Evolutionary conservation across 495 filamentous ascomycete genomes (phyloP).

Genomic region (Penicillium maclennaniae): DNA sequence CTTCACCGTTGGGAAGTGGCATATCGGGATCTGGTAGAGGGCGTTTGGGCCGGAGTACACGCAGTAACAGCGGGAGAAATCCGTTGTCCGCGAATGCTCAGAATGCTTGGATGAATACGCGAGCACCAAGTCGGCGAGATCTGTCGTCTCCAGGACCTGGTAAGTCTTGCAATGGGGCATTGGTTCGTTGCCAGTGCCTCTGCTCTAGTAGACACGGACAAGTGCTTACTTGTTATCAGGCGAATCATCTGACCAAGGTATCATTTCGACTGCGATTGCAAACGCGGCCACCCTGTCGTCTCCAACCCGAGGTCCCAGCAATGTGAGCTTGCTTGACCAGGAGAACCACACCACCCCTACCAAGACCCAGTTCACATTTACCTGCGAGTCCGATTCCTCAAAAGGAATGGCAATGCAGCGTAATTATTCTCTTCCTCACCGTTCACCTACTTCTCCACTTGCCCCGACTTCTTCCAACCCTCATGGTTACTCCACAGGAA

Average conservation of each 20-base stretch:
- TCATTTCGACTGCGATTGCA: slow-evolving; percentile 87
- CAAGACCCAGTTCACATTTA: slow-evolving; percentile 89
- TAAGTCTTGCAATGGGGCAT: slow-evolving; percentile 18
- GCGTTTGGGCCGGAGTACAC: slow-evolving; percentile 61
- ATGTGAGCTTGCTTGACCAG: slow-evolving; percentile 72
- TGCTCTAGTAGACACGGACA: background rate
- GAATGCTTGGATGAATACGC: slow-evolving; percentile 33
- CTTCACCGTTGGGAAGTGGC: slow-evolving; percentile 50
- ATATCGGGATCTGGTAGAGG: slow-evolving; percentile 79
- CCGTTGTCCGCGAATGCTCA: slow-evolving; percentile 52
- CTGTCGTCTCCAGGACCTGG: slow-evolving; percentile 40
- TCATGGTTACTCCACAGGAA: slow-evolving; percentile 50
- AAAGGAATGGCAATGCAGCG: slow-evolving; percentile 57
- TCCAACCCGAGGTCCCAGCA: slow-evolving; percentile 60
- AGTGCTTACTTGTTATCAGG: slow-evolving; percentile 23
- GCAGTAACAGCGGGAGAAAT: slow-evolving; percentile 55
- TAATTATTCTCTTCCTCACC: slow-evolving; percentile 29
- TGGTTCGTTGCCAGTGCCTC: too few species aligned
- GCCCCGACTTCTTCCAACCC: slow-evolving; percentile 26
- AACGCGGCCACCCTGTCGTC: slow-evolving; percentile 71
- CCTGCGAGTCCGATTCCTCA: slow-evolving; percentile 71
- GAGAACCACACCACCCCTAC: slow-evolving; percentile 56
- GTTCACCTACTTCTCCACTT: slow-evolving; percentile 32
- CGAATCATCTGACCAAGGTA: slow-evolving; percentile 58
- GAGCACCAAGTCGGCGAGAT: slow-evolving; percentile 36